A percentile compares a stretch with the other conserved stretches of the same genome.
Conservation (phyloP, 768 basidiomycete species). For the Panellus pusillus region DNA sequence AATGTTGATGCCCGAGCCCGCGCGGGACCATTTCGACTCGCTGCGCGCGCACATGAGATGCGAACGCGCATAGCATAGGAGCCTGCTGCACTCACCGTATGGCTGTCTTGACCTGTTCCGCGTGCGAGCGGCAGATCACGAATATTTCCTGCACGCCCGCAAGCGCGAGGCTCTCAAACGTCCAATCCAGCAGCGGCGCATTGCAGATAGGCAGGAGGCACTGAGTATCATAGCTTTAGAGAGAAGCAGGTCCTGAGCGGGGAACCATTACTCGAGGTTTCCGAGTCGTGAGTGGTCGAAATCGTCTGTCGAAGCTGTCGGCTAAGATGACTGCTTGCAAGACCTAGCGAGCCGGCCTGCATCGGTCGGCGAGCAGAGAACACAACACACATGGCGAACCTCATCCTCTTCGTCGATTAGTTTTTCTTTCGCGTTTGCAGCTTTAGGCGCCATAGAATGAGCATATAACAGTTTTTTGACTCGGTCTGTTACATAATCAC, state of each 20-base stretch:
- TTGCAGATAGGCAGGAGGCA: slow-evolving; percentile 94
- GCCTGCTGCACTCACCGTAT: slow-evolving; percentile 60
- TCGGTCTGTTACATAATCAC: background rate
- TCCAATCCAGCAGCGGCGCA: slow-evolving; percentile 92
- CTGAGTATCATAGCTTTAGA: slow-evolving; percentile 37
- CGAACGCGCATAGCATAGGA: slow-evolving; percentile 5
- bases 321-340: slow-evolving; percentile 95
- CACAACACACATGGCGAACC: slow-evolving; percentile 24
- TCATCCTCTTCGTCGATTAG: slow-evolving; percentile 74
- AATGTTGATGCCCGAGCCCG: slow-evolving; percentile 77
- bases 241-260: slow-evolving; percentile 10
- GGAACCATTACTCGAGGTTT: slow-evolving; percentile 73
- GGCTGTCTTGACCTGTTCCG: slow-evolving; percentile 79
- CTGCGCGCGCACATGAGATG: slow-evolving; percentile 38
- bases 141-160: slow-evolving; percentile 96
- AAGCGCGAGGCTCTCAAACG: slow-evolving; percentile 91
- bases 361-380: slow-evolving; percentile 4
- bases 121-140: slow-evolving; percentile 90
- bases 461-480: background rate
- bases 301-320: slow-evolving; percentile 94
- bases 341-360: slow-evolving; percentile 27
- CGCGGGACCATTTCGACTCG: slow-evolving; percentile 83
- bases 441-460: slow-evolving; percentile 65
- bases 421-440: slow-evolving; percentile 58
- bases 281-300: slow-evolving; percentile 84